Evolutionary conservation across 2,329 filamentous ascomycete species (phyloP).

Genomic region (Albophoma yamanashiensis): DNA sequence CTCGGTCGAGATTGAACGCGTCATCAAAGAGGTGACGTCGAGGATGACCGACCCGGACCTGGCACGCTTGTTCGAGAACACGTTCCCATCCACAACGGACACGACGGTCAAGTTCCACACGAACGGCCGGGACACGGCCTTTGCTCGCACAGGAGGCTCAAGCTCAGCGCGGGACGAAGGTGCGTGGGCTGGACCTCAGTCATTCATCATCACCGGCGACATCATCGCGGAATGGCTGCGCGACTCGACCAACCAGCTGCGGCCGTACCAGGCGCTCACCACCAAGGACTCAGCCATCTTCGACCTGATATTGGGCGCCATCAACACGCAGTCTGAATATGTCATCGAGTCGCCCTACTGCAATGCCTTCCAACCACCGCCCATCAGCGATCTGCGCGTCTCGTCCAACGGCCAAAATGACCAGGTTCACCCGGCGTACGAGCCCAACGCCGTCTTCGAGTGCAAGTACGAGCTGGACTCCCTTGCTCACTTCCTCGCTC

Average conservation of each 20-base stretch:
- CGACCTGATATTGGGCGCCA: slow-evolving; percentile 77
- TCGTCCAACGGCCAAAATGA: slow-evolving; percentile 76
- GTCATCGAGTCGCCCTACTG: slow-evolving; percentile 94
- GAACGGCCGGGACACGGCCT: slow-evolving; percentile 38
- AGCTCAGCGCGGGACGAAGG: slow-evolving; percentile 33
- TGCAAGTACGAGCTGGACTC: slow-evolving; percentile 99
- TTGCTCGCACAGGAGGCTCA: slow-evolving; percentile 22
- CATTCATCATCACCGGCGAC: slow-evolving; percentile 87
- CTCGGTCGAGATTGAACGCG: slow-evolving; percentile 75
- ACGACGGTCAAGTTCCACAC: slow-evolving; percentile 85
- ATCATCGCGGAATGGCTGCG: slow-evolving; percentile 90
- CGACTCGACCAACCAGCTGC: slow-evolving; percentile 87
- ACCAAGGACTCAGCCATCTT: slow-evolving; percentile 70
- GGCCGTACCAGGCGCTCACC: slow-evolving; percentile 78
- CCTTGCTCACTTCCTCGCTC: slow-evolving; percentile 77
- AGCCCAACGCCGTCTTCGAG: slow-evolving; percentile 80
- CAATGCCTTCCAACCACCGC: slow-evolving; percentile 94
- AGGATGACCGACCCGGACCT: slow-evolving; percentile 79
- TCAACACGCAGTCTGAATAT: slow-evolving; percentile 92
- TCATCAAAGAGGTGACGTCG: slow-evolving; percentile 72
- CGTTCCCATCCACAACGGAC: slow-evolving; percentile 77
- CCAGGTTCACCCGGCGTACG: slow-evolving; percentile 74
- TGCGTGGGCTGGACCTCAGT: slow-evolving; percentile 76
- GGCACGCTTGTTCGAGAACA: slow-evolving; percentile 87
- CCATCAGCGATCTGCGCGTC: slow-evolving; percentile 62